Base-by-base conservation (phyloP, 176 grass and related monocot species). In the Cenchrus fungigraminus region DNA sequence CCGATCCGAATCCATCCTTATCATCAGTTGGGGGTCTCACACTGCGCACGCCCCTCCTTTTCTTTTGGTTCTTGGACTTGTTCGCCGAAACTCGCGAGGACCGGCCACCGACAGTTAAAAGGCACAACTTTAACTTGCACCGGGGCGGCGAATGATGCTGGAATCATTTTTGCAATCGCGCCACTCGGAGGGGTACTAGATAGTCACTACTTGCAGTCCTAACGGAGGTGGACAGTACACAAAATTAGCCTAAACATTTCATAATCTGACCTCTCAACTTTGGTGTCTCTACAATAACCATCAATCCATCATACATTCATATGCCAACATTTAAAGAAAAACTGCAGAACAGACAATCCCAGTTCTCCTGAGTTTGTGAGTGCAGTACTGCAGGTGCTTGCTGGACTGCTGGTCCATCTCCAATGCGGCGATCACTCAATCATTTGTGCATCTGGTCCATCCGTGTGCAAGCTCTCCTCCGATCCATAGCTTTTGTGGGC, bases 21-120 rank as follows among this genome's bases (percentile, higher is more conserved):
- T 64, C 6, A 45, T 45, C 44, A 45, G 44, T 45, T 45, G 20
- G 6, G 22, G 45, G 1, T 32, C 15, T 32, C 55, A 11, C 64
- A 3, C 17, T 50, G 19, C 14, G 4, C 55, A 44, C 45, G 68
- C 32, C 17, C 32, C 17, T 65, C 68, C 14, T 55, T 44, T 68
- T 16, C 17, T 9, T 57, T 40, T 40, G 2, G 37, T 68, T 16
- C 17, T 9, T 57, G 29, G 49, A 8, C 13, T 32, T 28, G n/a
- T 34, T 74, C 12, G 6, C 5, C 58, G 14, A 57, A 46, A 9
- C 74, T 14, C 62, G 45, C 43, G 12, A 53, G 12, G 68, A 78
- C 78, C 57, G 12, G 68, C 85, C 78, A 67, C 78, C 60, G 69
- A 67, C 70, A 75, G 70, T 67, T 67, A 32, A 57, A 87, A 25